Evolutionary conservation across 495 filamentous ascomycete species (phyloP), one percentile per base, ranked within the genome.

Genomic region (Xylaria telfairii): DNA sequence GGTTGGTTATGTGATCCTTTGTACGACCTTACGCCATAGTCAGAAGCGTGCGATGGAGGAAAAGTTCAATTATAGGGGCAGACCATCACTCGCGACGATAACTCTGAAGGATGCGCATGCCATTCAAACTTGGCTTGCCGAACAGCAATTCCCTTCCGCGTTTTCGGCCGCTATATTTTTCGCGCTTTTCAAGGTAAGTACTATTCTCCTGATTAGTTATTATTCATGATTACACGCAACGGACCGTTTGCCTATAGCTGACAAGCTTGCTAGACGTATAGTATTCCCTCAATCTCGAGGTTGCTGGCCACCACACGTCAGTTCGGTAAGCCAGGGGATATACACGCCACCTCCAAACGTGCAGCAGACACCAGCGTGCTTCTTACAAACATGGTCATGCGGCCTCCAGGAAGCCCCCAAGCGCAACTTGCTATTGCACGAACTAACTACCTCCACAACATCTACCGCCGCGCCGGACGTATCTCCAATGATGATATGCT

Each of bases 351-450:
- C n/a, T 79, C 84, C 0, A 91, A 90, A 75, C 85, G 90, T 24
- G 89, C 88, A 71, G 82, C 83, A 5, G 90, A 91, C 74, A 92
- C 90, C 0, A 78, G 47, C 39, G 78, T 87, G 9, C 77, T 92
- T 5, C 76, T 92, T 44, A 77, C 79, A 44, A 89, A 92, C 70
- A 83, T 90, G 66, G 73, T 83, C 19, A 80, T 77, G n/a, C n/a
- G n/a, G n/a, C n/a, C n/a, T n/a, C n/a, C n/a, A 17, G 65, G 80
- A 41, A 49, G 71, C 7, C 81, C 80, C 19, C 73, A 65, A 30
- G 81, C 80, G 7, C 72, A 76, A 41, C 75, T 81, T 3, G 83
- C 75, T 6, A 74, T 87, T 10, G 81, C 84, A 12, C 74, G 85
- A 28, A 83, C 85, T 76, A 87, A 87, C 64, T 87, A 79, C 70